A percentile compares a stretch with the other conserved stretches of the same genome.
Evolutionary conservation across 192 early-diverging fungal genomes (phyloP).

Genomic region (Backusella morwellensis): DNA sequence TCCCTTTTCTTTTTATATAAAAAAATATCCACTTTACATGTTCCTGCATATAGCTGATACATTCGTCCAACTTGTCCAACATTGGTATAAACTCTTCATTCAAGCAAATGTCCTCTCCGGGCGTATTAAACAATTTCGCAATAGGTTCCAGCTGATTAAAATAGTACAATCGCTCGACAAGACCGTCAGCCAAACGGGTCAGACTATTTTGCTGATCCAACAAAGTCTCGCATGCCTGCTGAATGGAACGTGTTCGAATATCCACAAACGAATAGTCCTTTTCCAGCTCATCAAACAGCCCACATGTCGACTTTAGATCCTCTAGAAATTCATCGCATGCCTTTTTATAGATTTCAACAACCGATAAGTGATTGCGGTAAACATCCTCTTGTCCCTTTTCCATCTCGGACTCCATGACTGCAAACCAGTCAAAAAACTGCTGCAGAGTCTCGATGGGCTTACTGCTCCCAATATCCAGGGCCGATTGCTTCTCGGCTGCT

Average conservation of each 20-base stretch:
- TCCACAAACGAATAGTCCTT: conserved; percentile 78
- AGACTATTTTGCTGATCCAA: conserved; percentile 67
- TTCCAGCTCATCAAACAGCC: conserved; percentile 63
- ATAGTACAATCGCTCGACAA: conserved; percentile 64
- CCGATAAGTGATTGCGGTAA: conserved; percentile 67
- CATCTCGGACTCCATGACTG: conserved; percentile 74
- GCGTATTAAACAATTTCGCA: conserved; percentile 73
- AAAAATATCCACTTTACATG: conserved; percentile 52
- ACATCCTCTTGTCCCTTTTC: conserved; percentile 85
- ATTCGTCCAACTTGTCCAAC: conserved; percentile 75
- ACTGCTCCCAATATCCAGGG: conserved; percentile 33
- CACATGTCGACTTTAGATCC: conserved; percentile 53
- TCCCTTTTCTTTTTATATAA: neutral
- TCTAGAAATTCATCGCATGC: conserved; percentile 67
- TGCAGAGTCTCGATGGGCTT: conserved; percentile 83
- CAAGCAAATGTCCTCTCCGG: conserved; percentile 81
- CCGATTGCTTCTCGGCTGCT: conserved; percentile 21
- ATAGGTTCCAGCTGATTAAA: conserved; percentile 88
- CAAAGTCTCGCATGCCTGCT: conserved; percentile 79
- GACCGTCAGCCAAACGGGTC: conserved; percentile 51
- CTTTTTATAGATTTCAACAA: conserved; percentile 55
- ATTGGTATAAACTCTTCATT: conserved; percentile 79
- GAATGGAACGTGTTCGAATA: conserved; percentile 70
- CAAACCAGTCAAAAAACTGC: conserved; percentile 96
- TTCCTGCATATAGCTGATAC: conserved; percentile 68